Evolutionary conservation across 2,329 filamentous ascomycete species (phyloP).

Genomic region (Venturia effusa): DNA sequence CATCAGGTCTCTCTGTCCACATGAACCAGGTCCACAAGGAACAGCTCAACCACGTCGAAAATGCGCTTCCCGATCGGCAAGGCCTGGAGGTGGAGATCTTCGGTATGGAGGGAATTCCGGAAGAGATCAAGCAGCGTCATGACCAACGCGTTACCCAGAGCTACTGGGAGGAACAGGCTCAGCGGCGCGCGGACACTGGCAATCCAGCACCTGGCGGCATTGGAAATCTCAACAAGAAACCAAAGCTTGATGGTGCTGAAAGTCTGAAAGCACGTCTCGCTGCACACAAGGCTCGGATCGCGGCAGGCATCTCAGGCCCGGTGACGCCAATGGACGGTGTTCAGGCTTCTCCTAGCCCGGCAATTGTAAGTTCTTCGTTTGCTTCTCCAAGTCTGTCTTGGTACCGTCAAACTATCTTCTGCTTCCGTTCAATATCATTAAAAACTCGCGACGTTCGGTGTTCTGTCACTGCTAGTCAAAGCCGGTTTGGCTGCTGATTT

Average conservation of each 20-base stretch:
- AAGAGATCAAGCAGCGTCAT: constrained; percentile 72
- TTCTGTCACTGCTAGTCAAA: neutral
- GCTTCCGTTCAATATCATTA: too few relatives aligned
- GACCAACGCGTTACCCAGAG: constrained; percentile 75
- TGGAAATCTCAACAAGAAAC: constrained; percentile 45
- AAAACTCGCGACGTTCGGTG: neutral
- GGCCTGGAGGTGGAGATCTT: constrained; percentile 92
- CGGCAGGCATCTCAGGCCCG: neutral
- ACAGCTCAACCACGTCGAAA: constrained; percentile 75
- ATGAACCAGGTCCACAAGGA: constrained; percentile 99
- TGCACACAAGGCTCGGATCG: neutral
- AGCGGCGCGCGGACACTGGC: constrained; percentile 70
- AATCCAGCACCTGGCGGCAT: constrained; percentile 62
- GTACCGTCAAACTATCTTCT: too few relatives aligned
- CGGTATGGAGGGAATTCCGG: constrained; percentile 93
- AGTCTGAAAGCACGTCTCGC: constrained; percentile 42
- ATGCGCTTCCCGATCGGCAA: constrained; percentile 77
- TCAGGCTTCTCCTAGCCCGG: constrained; percentile 3
- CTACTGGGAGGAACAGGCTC: constrained; percentile 76
- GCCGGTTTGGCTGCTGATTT: neutral
- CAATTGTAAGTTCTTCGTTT: constrained; percentile 1
- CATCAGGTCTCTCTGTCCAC: constrained; percentile 72
- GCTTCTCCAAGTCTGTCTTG: too few relatives aligned
- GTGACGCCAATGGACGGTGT: neutral
- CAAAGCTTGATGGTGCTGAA: constrained; percentile 56